These are phyloP conservation scores for Oryza punctata DNA, from an alignment of 176 grass and related monocot genomes.

Conservation along the genomic window DNA sequence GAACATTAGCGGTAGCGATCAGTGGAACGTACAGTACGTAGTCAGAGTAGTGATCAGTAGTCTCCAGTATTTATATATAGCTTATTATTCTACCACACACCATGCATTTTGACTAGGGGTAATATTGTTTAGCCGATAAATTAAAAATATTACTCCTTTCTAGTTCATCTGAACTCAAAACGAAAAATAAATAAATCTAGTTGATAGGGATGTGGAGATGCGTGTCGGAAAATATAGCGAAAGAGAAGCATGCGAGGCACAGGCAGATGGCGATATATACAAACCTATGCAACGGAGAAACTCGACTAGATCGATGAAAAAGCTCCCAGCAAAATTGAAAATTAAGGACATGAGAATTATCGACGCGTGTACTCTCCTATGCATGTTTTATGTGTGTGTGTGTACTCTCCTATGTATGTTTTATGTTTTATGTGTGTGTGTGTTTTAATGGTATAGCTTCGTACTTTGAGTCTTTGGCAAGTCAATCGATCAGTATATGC, in stretches of 20 bases:
- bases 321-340: neutral
- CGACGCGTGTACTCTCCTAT: neutral
- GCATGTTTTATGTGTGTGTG: neutral
- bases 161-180: neutral
- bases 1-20: neutral
- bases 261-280: neutral
- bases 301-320: neutral
- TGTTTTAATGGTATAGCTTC: too few species aligned
- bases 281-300: neutral
- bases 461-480: neutral
- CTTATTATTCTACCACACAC: too few species aligned
- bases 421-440: too few species aligned
- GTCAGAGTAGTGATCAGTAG: too few species aligned
- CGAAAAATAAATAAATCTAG: neutral
- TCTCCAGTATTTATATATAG: too few species aligned
- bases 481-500: neutral
- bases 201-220: neutral
- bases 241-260: neutral
- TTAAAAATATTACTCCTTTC: neutral
- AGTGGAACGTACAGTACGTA: neutral
- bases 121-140: too few species aligned
- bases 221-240: constrained; percentile 30
- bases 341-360: neutral
- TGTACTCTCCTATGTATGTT: too few species aligned
- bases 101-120: too few species aligned